These are phyloP conservation scores for Stephania cephalantha DNA, from an alignment of 164 flowering plant genomes.

Conservation along the genomic window DNA sequence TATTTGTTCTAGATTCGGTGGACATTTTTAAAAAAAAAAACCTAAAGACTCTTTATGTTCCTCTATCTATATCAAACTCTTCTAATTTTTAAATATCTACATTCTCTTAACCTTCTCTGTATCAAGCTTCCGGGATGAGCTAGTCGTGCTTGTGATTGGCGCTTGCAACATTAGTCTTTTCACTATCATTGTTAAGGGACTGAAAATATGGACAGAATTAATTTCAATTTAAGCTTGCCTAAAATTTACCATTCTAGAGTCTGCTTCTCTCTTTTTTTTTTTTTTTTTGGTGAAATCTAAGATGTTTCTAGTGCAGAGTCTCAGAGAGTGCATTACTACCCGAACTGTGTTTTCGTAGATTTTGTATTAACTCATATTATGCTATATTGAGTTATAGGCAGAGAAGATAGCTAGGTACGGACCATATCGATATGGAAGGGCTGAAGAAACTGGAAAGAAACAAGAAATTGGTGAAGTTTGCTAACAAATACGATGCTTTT, in stretches of 20 bases:
- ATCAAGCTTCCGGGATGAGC: not conserved
- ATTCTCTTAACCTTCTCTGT: not conserved
- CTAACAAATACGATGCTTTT: constrained; percentile 53
- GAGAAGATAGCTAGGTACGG: constrained; percentile 41
- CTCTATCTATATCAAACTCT: too few relatives aligned
- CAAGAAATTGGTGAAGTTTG: constrained; percentile 55
- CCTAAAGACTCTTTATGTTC: too few relatives aligned
- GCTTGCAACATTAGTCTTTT: too few relatives aligned
- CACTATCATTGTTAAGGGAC: not conserved
- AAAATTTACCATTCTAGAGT: not conserved
- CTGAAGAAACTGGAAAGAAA: constrained; percentile 57
- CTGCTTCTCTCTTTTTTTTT: not conserved
- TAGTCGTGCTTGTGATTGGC: not conserved
- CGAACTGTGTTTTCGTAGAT: not conserved
- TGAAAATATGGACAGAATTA: too few relatives aligned
- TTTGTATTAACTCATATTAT: not conserved
- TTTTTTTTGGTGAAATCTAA: not conserved
- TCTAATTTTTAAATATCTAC: not conserved
- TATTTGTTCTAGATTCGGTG: too few relatives aligned
- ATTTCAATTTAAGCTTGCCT: not conserved
- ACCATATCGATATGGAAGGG: constrained; percentile 53
- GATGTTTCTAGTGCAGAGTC: not conserved
- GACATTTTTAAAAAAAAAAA: too few relatives aligned
- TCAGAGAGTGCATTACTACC: not conserved
- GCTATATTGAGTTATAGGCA: constrained; percentile 26